Percentiles rank a stretch among this genome's conserved stretches.
These are phyloP conservation scores for Planoprotostelium fungivorum DNA, from an alignment of 78 protist genomes.

Conservation along the genomic window DNA sequence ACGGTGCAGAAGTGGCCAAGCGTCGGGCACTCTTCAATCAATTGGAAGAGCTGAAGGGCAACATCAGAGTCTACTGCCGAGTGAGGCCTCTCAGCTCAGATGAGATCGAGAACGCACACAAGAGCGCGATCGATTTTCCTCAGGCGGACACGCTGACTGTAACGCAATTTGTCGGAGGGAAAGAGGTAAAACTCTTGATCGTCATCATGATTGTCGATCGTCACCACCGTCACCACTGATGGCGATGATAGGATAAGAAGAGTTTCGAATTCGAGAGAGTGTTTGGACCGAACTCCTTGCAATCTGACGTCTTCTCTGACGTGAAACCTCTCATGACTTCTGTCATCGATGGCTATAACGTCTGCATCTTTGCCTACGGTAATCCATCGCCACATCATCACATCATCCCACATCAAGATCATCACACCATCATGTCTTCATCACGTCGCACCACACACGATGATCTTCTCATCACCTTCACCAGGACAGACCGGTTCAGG, in stretches of 20 bases:
- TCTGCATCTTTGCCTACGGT: constrained; percentile 79
- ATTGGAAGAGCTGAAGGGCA: constrained; percentile 40
- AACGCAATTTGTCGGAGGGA: neutral
- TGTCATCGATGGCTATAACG: constrained; percentile 71
- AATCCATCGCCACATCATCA: constrained; percentile 12
- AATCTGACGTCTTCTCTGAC: neutral
- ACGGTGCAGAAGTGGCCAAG: neutral
- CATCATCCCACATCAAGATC: neutral
- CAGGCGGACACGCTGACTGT: neutral
- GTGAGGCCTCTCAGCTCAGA: constrained; percentile 35
- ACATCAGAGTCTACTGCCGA: constrained; percentile 74
- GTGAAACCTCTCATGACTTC: neutral
- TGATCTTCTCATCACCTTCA: too few relatives aligned
- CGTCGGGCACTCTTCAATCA: constrained; percentile 6
- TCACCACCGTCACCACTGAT: neutral
- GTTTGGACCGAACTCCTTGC: neutral
- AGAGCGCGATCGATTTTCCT: neutral
- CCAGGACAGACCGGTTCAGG: constrained; percentile 84
- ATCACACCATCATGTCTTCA: neutral
- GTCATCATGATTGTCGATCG: neutral
- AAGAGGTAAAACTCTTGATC: neutral
- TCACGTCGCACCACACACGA: too few relatives aligned
- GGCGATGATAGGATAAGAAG: neutral
- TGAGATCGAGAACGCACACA: neutral
- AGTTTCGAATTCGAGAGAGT: neutral